Evolutionary conservation across 2,329 filamentous ascomycete genomes (phyloP).

Genomic region (Arachnomyces sp.): DNA sequence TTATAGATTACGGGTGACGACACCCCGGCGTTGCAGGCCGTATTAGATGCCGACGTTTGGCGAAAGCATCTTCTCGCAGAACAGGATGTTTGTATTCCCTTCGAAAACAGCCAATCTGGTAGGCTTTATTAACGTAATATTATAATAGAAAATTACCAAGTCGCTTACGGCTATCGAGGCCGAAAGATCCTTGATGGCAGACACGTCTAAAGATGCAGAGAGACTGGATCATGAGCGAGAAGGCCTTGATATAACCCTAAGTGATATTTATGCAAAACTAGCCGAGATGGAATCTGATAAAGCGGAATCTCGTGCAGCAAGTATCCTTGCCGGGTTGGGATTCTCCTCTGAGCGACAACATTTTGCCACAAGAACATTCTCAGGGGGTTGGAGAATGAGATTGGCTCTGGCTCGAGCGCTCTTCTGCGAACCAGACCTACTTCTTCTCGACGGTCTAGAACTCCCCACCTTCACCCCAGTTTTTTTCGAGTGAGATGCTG

Average conservation of each 20-base stretch:
- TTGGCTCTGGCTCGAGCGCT: conserved; percentile 87
- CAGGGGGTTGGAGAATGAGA: conserved; percentile 99
- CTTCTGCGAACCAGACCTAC: conserved; percentile 93
- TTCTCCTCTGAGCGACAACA: conserved; percentile 93
- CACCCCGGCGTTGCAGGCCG: conserved; percentile 87
- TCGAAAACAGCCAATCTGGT: not conserved
- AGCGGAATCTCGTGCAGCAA: conserved; percentile 88
- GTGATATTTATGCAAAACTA: conserved; percentile 84
- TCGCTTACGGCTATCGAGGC: conserved; percentile 70
- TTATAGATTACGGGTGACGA: conserved; percentile 83
- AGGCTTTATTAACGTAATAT: conserved; percentile 6
- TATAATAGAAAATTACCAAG: conserved; percentile 61
- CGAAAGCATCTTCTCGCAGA: conserved; percentile 88
- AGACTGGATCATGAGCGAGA: conserved; percentile 81
- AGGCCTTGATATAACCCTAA: conserved; percentile 80
- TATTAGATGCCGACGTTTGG: conserved; percentile 97
- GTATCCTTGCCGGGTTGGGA: conserved; percentile 90
- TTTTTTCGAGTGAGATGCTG: conserved; percentile 10
- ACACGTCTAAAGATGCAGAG: conserved; percentile 83
- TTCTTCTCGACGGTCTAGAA: conserved; percentile 71
- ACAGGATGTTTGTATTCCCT: conserved; percentile 58
- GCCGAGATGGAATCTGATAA: conserved; percentile 99
- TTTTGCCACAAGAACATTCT: conserved; percentile 93
- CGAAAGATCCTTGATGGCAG: conserved; percentile 71
- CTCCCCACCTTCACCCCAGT: not conserved